Evolutionary conservation across 106 monocot species (phyloP).

Genomic region (Xerophyta viscosa): DNA sequence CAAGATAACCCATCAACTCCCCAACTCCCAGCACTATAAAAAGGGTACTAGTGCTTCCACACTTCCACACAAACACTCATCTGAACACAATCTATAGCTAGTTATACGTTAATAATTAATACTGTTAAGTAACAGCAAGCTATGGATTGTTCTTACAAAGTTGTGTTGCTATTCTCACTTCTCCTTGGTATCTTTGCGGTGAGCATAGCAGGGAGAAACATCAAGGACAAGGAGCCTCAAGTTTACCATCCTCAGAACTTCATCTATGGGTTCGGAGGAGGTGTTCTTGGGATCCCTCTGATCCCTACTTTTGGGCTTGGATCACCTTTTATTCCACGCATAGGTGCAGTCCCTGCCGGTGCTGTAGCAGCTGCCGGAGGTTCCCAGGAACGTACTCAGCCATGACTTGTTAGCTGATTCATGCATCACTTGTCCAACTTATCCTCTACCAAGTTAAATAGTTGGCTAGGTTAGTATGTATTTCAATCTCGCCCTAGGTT

Average conservation of each 20-base stretch:
- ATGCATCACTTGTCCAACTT: background rate
- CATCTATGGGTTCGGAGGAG: constrained; percentile 2
- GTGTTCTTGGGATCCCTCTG: background rate
- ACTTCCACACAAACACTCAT: no score
- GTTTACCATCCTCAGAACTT: constrained; percentile 4
- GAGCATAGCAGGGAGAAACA: background rate
- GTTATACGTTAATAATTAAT: no score
- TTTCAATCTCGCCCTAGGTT: background rate
- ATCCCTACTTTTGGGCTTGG: background rate
- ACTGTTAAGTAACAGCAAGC: no score
- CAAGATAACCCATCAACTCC: no score
- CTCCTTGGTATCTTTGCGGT: background rate
- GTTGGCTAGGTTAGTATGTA: background rate
- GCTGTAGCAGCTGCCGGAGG: background rate
- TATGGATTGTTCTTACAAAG: constrained; percentile 2
- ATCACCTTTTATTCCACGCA: background rate
- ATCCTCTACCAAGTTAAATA: background rate
- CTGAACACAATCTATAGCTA: no score
- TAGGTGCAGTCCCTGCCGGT: background rate
- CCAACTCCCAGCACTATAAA: no score
- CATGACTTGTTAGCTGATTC: background rate
- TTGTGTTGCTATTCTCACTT: constrained; percentile 2
- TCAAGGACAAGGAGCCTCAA: background rate
- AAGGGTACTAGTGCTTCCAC: no score
- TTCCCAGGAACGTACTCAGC: background rate